Evolutionary conservation across 2,329 filamentous ascomycete genomes (phyloP).

Genomic region (Thelonectria blattea): DNA sequence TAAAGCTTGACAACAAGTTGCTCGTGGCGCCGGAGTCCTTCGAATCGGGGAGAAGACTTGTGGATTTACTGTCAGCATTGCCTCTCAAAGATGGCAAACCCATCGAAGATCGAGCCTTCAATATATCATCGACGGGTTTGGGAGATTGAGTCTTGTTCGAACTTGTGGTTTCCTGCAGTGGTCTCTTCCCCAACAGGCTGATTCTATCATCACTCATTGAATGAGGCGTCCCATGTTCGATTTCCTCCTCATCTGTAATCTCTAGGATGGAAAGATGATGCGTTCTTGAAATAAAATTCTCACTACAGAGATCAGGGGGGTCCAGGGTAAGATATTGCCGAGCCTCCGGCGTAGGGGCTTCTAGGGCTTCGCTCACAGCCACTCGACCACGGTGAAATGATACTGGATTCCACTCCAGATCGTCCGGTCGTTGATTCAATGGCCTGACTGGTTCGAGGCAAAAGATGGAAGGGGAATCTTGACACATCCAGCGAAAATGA

Average conservation of each 20-base stretch:
- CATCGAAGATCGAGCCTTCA: not conserved
- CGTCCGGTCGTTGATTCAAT: conserved; percentile 19
- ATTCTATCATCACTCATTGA: not conserved
- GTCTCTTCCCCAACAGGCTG: not conserved
- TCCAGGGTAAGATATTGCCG: conserved; percentile 25
- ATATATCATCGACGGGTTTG: conserved; percentile 7
- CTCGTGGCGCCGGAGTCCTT: conserved; percentile 34
- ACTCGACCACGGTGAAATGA: conserved; percentile 14
- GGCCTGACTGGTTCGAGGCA: conserved; percentile 5
- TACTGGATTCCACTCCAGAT: conserved; percentile 37
- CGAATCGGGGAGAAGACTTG: conserved; percentile 21
- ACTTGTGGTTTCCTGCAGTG: not conserved
- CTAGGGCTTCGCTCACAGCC: conserved; percentile 23
- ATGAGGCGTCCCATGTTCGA: conserved; percentile 29
- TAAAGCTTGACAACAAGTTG: conserved; percentile 40
- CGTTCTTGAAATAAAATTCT: conserved; percentile 18
- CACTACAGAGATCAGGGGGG: conserved; percentile 23
- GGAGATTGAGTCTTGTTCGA: not conserved
- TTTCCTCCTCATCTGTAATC: conserved; percentile 29
- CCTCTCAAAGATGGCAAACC: not conserved
- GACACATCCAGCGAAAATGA: conserved; percentile 38
- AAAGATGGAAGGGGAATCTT: conserved; percentile 6
- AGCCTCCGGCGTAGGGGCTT: conserved; percentile 6
- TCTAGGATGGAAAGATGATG: conserved; percentile 21
- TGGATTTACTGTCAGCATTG: not conserved